phyloP scores from a whole-genome alignment of 2,329 filamentous ascomycete species.

The Penicillium sp. region DNA sequence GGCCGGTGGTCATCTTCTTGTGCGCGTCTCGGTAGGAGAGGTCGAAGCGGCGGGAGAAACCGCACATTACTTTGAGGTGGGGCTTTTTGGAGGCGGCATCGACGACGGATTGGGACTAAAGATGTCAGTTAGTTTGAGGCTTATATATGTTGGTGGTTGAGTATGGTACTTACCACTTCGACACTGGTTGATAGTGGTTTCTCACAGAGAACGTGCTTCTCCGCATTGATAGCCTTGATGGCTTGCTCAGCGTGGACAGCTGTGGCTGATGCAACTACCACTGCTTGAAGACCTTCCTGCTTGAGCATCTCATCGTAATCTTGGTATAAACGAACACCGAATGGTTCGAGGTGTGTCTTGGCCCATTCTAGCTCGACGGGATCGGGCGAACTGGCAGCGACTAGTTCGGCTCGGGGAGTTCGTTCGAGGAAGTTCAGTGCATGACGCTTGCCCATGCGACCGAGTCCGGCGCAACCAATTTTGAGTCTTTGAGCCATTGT shows the following conservation, averaged over 20 bases:
- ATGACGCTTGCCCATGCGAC: constrained; percentile 54
- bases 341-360: constrained; percentile 50
- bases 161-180: constrained; percentile 52
- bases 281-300: constrained; percentile 56
- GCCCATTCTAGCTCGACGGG: constrained; percentile 52
- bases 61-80: constrained; percentile 65
- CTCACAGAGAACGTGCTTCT: constrained; percentile 60
- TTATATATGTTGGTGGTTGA: background rate
- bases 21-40: constrained; percentile 63
- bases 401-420: constrained; percentile 50
- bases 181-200: constrained; percentile 56
- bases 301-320: constrained; percentile 60
- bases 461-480: constrained; percentile 51
- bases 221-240: constrained; percentile 56
- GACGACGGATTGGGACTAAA: constrained; percentile 60
- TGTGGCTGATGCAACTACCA: constrained; percentile 57
- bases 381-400: constrained; percentile 52
- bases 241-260: constrained; percentile 58
- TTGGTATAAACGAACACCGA: constrained; percentile 54
- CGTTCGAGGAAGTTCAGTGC: constrained; percentile 51
- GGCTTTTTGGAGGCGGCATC: constrained; percentile 57
- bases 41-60: constrained; percentile 68
- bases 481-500: constrained; percentile 39
- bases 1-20: constrained; percentile 52
- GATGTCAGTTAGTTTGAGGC: background rate